A percentile compares a stretch with the other conserved stretches of the same genome.
Evolutionary conservation across 2,329 filamentous ascomycete genomes (phyloP).

Genomic region (Aspergillus quadricinctus): DNA sequence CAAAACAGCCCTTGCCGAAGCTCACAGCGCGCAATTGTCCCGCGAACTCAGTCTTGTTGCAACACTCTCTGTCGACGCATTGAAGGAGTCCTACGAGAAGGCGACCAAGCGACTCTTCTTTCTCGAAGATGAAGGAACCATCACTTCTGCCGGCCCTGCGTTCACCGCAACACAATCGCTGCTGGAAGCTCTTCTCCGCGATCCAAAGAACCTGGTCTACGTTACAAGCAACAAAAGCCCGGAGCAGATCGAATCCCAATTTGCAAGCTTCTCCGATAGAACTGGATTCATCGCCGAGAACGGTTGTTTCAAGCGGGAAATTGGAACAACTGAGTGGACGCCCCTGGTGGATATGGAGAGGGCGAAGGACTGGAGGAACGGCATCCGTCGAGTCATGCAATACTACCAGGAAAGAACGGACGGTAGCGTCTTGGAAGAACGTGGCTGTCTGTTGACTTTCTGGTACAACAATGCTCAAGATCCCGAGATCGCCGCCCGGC

Average conservation of each 20-base stretch:
- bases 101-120: slow-evolving; percentile 72
- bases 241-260: slow-evolving; percentile 78
- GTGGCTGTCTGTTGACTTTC: slow-evolving; percentile 81
- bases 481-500: slow-evolving; percentile 67
- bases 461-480: slow-evolving; percentile 78
- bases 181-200: slow-evolving; percentile 69
- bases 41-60: slow-evolving; percentile 78
- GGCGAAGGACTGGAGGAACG: slow-evolving; percentile 72
- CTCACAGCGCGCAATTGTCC: slow-evolving; percentile 72
- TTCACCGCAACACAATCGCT: slow-evolving; percentile 73
- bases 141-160: slow-evolving; percentile 71
- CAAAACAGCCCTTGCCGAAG: slow-evolving; percentile 62
- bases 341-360: slow-evolving; percentile 68
- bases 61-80: slow-evolving; percentile 62
- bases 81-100: slow-evolving; percentile 62
- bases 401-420: slow-evolving; percentile 89
- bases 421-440: slow-evolving; percentile 77
- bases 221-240: slow-evolving; percentile 83
- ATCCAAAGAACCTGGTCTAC: slow-evolving; percentile 78
- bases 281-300: slow-evolving; percentile 90
- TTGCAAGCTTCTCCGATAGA: slow-evolving; percentile 60
- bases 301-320: slow-evolving; percentile 77
- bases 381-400: slow-evolving; percentile 73
- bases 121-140: slow-evolving; percentile 83
- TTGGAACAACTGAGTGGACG: slow-evolving; percentile 63